Evolutionary conservation across 306 rosid genomes (phyloP).

Genomic region (Styphnolobium japonicum): DNA sequence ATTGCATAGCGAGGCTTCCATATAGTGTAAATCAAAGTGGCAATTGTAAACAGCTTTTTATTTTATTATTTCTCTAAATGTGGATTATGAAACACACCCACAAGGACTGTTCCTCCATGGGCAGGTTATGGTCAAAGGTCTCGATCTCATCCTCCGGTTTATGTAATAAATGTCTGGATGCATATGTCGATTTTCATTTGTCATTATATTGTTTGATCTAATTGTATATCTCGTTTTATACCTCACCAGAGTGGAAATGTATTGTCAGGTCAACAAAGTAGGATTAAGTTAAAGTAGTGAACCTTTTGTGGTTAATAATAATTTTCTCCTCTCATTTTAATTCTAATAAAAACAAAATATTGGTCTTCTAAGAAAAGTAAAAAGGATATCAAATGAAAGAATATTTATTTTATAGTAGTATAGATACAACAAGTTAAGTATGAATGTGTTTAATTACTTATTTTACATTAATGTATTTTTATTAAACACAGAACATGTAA

Average conservation of each 20-base stretch:
- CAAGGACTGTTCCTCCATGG: neutral
- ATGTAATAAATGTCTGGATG: neutral
- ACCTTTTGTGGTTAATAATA: too few species aligned
- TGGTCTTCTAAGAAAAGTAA: too few species aligned
- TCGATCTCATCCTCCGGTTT: neutral
- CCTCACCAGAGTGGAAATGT: too few species aligned
- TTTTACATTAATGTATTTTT: neutral
- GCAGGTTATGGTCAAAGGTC: conserved; percentile 11
- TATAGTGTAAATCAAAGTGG: conserved; percentile 16
- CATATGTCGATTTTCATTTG: too few species aligned
- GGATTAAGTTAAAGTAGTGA: too few species aligned
- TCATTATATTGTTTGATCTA: too few species aligned
- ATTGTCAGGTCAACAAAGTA: too few species aligned
- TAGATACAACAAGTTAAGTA: neutral
- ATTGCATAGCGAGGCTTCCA: neutral
- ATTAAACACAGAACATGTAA: neutral
- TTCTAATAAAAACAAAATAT: too few species aligned
- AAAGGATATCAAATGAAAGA: neutral
- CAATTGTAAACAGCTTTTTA: neutral
- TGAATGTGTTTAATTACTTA: neutral
- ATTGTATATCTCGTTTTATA: too few species aligned
- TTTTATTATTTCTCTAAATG: neutral
- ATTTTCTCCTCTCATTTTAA: too few species aligned
- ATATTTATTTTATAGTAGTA: neutral
- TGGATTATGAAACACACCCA: neutral